Evolutionary conservation across 1,139 yeast genomes (phyloP).

Genomic region (Komagataea norvegica): DNA sequence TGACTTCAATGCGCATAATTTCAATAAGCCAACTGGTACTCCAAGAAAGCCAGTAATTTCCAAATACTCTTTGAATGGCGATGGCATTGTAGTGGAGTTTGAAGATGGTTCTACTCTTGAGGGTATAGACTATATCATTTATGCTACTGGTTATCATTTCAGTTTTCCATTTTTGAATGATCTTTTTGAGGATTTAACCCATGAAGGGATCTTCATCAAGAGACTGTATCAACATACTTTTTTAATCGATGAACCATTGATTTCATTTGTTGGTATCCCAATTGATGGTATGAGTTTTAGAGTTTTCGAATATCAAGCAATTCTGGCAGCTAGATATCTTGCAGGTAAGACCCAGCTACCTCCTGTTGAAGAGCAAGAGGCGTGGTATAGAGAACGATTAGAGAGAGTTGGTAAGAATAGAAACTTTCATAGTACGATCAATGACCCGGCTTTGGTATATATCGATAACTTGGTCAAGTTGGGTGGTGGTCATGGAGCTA

Average conservation of each 20-base stretch:
- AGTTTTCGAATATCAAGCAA: constrained; percentile 22
- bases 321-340: constrained; percentile 24
- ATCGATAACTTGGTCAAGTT: constrained; percentile 3
- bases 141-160: constrained; percentile 38
- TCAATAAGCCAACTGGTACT: constrained; percentile 5
- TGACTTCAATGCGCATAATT: constrained; percentile 3
- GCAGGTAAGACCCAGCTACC: constrained; percentile 20
- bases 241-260: constrained; percentile 38
- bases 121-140: constrained; percentile 33
- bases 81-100: constrained; percentile 25
- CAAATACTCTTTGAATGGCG: constrained; percentile 2
- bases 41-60: constrained; percentile 24
- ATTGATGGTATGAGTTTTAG: constrained; percentile 19
- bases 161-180: constrained; percentile 31
- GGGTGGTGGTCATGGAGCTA: constrained; percentile 3
- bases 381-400: constrained; percentile 13
- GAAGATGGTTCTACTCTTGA: constrained; percentile 30
- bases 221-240: constrained; percentile 40
- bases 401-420: constrained; percentile 7
- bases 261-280: constrained; percentile 31
- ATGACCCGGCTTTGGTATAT: constrained; percentile 6
- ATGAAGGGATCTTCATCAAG: constrained; percentile 14
- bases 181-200: constrained; percentile 8
- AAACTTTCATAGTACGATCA: constrained; percentile 6
- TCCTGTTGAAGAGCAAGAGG: constrained; percentile 13